Evolutionary conservation across 2,329 filamentous ascomycete species (phyloP), one percentile per base, ranked within the genome.

Genomic region (Aspergillus candidus): DNA sequence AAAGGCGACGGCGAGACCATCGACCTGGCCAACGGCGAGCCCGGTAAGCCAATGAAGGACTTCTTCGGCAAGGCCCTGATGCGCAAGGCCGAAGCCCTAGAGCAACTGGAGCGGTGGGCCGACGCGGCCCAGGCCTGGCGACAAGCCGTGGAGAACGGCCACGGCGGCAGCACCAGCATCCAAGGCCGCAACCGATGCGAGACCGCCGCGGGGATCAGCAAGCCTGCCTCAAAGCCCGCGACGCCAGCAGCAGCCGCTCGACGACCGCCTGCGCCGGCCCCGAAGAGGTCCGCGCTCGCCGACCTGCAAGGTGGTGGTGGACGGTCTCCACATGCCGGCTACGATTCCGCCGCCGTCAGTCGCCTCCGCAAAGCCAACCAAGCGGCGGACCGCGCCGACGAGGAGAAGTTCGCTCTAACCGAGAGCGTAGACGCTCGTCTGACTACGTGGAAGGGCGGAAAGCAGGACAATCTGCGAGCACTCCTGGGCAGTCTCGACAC

Each of bases 51-150:
- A 38, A 94, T 98, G 87, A 85, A 81, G 51, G 90, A 95, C 13
- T 86, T 95, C 50, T 97, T 86, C 60, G 90, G 88, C 41, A 98
- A 97, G 66, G 91, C 91, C 0, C 72, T 97, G 27, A 91, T 87
- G 70, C 84, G 93, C 42, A 97, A 97, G 71, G 93, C 93, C 1
- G 93, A 98, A 68, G 93, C 89, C 1, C 75, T 97, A 6, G 93
- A 98, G 66, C 86, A 95, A 61, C 84, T 98, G 75, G 93, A 98
- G 70, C 88, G 85, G 62, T 98, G 91, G 91, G 69, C 72, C 3
- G 91, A 97, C 40, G 93, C 93, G 1, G 82, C 81, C 0, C 71
- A 74, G 2, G 82, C 86, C 0, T 98, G 93, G 93, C 82, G 83
- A 57, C 72, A 79, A 43, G 90, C 88, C 30, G 86, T 97, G 1